Base-by-base conservation (phyloP, 208 protist species). In the Angomonas desouzai region DNA sequence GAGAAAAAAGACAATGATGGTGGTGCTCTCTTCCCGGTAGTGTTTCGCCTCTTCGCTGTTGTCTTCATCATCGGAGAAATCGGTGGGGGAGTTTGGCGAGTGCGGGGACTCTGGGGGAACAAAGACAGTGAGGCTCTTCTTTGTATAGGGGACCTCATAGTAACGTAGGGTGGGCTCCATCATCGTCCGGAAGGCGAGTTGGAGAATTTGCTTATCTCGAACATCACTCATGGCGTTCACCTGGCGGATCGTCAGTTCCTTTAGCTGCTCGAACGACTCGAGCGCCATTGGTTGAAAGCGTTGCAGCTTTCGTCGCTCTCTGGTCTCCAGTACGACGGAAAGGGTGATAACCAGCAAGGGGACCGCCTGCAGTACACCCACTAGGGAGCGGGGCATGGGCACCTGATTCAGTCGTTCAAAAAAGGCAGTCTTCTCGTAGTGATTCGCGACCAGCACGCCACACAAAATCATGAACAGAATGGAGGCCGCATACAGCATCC, bases 281-380 rank as follows among this genome's bases (percentile, higher is more conserved):
- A 66, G 36, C 7, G 78, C 80, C 23, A 79, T 38, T 3, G 55
- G 38, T 28, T 72, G 72, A 34, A 66, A 58, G 25, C 68, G 27
- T 7, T n/a, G 10, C 6, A 57, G 3, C n/a, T 32, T 11, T 10
- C 32, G 60, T 20, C 60, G 34, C 23, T 64, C 27, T 29, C 55
- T 63, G 22, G 68, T 57, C 64, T 93, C 82, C 11, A 78, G 61
- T 10, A 68, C 57, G 62, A 91, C 81, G 48, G 81, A 91, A 22
- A 93, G 40, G 30, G 81, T 81, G 55, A 93, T 88, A 51, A 91
- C 68, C n/a, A 81, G 33, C 16, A 88, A 47, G 3, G 87, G 87
- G 22, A 90, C 66, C 16, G 77, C 40, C 65, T 91, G 62, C 16
- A 91, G 66, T 11, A 89, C 25, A 11, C 84, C 84, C 32, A 86